Base-by-base conservation (phyloP, 2,329 filamentous ascomycete species). In the Parastagonospora nodorum region DNA sequence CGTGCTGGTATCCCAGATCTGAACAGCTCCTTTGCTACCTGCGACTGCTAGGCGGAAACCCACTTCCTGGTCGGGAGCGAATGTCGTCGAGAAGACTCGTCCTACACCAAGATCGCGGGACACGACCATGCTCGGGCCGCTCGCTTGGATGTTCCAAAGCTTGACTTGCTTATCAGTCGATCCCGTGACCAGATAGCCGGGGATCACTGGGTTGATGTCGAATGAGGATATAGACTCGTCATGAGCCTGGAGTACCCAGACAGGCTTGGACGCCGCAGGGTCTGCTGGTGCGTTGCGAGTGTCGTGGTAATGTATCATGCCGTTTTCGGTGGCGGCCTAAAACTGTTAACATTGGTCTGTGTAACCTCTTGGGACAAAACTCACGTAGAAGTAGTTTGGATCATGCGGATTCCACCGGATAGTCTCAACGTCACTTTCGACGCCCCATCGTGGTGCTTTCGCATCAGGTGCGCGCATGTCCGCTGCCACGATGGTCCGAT, bases 1-100 rank as follows among this genome's bases (percentile, higher is more conserved):
- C 50, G 94, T 99, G 73, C 90, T 88, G 16, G 94, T 97, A 75
- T 97, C 93, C 94, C 94, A 99, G 45, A 99, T 87, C 72, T 96
- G 90, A 69, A 97, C 86, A 31, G 85, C 84, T 39, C 94, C 94
- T 78, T 95, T 95, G 80, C 92, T 97, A 48, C 94, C 94, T 6
- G 93, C 94, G 14, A 99, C 91, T 2, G 92, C 90, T 38, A 99
- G 81, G 46, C 94, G 84, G 82, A 97, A 99, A 19, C 90, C 89
- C 8, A 97, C 92, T 75, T 94, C 90, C 30, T 86, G 75, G 71
- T 99, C 94, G 1, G 94, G 93, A 4, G 89, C 94, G 73, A 97
- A 99, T 6, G 83, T 84, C 2, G 92, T 89, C 9, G 90, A 90
- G 75, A 99, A 99, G 32, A 99, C 89, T 76, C 93, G 95, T 53